Conservation (phyloP, 176 grass and related monocot genomes). For the Carex myosuroides region DNA sequence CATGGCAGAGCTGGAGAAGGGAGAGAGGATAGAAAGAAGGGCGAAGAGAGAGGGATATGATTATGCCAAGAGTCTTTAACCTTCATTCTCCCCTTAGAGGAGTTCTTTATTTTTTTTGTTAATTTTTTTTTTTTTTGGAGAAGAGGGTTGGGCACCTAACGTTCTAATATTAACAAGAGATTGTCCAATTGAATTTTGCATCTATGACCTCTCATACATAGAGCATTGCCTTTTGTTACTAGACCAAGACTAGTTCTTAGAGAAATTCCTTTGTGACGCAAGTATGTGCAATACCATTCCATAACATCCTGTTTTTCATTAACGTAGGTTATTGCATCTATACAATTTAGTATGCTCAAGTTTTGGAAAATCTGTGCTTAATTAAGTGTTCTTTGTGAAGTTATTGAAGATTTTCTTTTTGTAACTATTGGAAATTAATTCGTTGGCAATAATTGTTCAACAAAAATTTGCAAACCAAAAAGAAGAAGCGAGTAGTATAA, state of each 20-base stretch:
- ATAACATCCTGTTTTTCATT: not conserved
- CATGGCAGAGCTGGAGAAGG: slow-evolving; percentile 20
- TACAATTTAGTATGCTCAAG: not conserved
- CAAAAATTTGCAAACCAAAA: not conserved
- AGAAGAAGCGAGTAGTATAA: not conserved
- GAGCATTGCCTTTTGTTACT: too few relatives aligned
- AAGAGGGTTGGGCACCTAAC: too few relatives aligned
- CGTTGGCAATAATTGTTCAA: not conserved
- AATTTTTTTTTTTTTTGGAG: too few relatives aligned
- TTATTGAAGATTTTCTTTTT: not conserved
- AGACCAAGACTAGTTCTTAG: not conserved
- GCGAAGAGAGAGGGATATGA: slow-evolving; percentile 8
- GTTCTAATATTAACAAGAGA: too few relatives aligned
- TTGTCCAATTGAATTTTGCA: too few relatives aligned
- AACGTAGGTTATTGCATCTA: not conserved
- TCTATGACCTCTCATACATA: too few relatives aligned
- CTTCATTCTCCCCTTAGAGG: not conserved
- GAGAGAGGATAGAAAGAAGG: slow-evolving; percentile 21
- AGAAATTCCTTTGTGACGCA: not conserved
- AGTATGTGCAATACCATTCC: not conserved
- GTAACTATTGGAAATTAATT: not conserved
- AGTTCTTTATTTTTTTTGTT: too few relatives aligned
- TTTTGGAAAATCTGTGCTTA: not conserved
- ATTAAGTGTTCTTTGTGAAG: not conserved
- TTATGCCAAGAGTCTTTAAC: not conserved